Evolutionary conservation across 208 protist genomes (phyloP), one percentile per base, ranked within the genome.

Genomic region (Wallacemonas sp.): DNA sequence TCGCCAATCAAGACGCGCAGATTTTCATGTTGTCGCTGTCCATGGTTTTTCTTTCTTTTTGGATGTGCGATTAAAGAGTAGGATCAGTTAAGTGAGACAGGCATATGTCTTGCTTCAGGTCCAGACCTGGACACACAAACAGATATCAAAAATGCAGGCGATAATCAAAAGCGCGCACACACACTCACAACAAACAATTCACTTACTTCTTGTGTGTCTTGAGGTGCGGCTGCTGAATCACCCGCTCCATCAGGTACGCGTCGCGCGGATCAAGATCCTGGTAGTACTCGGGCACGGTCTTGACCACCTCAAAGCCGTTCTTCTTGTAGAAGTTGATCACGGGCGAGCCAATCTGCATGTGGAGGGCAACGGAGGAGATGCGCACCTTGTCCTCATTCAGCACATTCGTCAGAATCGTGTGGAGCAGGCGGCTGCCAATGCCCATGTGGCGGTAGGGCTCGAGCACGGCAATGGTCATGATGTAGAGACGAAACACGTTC

Each of bases 381-480:
- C 66, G 63, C 30, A 75, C 67, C 38, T 76, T 77, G 14, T 75
- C 75, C 32, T 95, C 83, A 14, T 80, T 58, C n/a, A 75, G 64
- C 24, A 85, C 87, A 33, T 73, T 79, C 2, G 61, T 68, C 39
- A 95, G 46, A 30, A 95, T 66, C 34, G 52, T 61, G 48, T 85
- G 71, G 27, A 97, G 76, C 56, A 97, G 63, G 5, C 73, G 83
- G 11, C 68, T 82, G 55, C 88, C 96, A 52, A 98, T 88, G 56
- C 89, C 79, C 29, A 97, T 47, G 36, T 86, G 74, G 11, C 96
- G 86, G 76, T 98, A 98, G 21, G 94, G 81, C 62, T 87, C 87
- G 27, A 98, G 80, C 26, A 96, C 93, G 2, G 80, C 78, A 54
- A 98, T 85, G 30, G 93, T 98, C 94, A 98, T 98, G 66, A 98